A percentile compares a stretch with the other conserved stretches of the same genome.
Evolutionary conservation across 257 asterid species (phyloP).

Genomic region (Cruciata laevipes): DNA sequence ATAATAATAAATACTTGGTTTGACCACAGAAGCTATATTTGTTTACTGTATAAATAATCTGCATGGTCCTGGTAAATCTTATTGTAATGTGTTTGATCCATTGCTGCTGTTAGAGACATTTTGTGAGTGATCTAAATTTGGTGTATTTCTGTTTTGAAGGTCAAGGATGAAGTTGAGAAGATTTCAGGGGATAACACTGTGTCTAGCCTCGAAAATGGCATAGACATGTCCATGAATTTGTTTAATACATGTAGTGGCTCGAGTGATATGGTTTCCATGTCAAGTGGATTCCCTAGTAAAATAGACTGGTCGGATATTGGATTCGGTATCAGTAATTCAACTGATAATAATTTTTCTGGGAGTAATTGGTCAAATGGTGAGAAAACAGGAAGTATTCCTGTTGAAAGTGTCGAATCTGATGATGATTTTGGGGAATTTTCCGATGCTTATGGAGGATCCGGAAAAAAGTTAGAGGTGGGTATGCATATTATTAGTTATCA

Average conservation of each 20-base stretch:
- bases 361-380: slow-evolving; percentile 24
- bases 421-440: slow-evolving; percentile 68
- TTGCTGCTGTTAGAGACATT: background rate
- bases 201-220: slow-evolving; percentile 24
- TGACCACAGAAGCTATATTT: background rate
- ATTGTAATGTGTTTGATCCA: background rate
- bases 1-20: no score
- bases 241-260: slow-evolving; percentile 24
- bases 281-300: slow-evolving; percentile 31
- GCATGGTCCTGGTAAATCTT: background rate
- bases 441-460: slow-evolving; percentile 44
- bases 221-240: slow-evolving; percentile 24
- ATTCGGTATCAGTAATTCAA: slow-evolving; percentile 22
- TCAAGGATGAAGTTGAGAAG: slow-evolving; percentile 22
- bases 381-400: slow-evolving; percentile 23
- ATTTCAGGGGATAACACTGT: slow-evolving; percentile 31
- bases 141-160: slow-evolving; percentile 36
- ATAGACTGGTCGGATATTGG: slow-evolving; percentile 28
- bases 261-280: slow-evolving; percentile 32
- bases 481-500: background rate
- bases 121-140: slow-evolving; percentile 25
- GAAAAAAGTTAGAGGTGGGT: slow-evolving; percentile 33
- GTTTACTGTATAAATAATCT: background rate
- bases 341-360: slow-evolving; percentile 24
- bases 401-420: slow-evolving; percentile 30